Conservation (phyloP, 805 yeast species). For the Candida broadrunensis region DNA sequence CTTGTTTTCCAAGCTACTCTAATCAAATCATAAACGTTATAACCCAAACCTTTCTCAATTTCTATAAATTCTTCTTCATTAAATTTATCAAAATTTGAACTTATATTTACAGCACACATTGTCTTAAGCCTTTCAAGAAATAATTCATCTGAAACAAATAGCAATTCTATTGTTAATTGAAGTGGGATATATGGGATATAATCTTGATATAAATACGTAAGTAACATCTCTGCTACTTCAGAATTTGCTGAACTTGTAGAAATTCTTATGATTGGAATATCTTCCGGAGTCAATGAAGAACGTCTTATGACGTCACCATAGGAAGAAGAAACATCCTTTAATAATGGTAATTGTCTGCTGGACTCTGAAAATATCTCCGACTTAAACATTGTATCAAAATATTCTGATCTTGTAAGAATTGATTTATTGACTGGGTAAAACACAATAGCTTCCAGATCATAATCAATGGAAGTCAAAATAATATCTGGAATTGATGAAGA, state of each 20-base stretch:
- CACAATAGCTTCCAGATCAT: constrained; percentile 19
- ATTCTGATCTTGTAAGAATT: constrained; percentile 58
- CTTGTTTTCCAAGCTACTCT: constrained; percentile 67
- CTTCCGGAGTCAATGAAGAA: constrained; percentile 9
- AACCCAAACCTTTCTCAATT: constrained; percentile 20
- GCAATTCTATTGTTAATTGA: constrained; percentile 50
- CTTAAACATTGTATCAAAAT: constrained; percentile 60
- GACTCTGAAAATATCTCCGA: constrained; percentile 33
- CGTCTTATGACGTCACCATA: constrained; percentile 10
- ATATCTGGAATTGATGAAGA: constrained; percentile 44
- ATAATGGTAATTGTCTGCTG: constrained; percentile 13
- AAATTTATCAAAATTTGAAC: constrained; percentile 23
- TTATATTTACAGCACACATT: constrained; percentile 53
- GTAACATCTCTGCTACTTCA: constrained; percentile 46
- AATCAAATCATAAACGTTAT: constrained; percentile 54
- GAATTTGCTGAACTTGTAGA: constrained; percentile 16
- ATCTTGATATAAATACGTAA: constrained; percentile 61
- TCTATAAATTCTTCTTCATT: constrained; percentile 14
- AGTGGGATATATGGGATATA: constrained; percentile 46
- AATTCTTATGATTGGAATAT: constrained; percentile 28
- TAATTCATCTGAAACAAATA: constrained; percentile 58
- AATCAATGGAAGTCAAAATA: constrained; percentile 35
- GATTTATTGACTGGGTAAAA: constrained; percentile 66
- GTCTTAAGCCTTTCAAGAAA: constrained; percentile 63
- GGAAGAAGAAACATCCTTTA: neutral